These are phyloP conservation scores for Penicillium verhagenii DNA, from an alignment of 495 filamentous ascomycete genomes.

Conservation along the genomic window DNA sequence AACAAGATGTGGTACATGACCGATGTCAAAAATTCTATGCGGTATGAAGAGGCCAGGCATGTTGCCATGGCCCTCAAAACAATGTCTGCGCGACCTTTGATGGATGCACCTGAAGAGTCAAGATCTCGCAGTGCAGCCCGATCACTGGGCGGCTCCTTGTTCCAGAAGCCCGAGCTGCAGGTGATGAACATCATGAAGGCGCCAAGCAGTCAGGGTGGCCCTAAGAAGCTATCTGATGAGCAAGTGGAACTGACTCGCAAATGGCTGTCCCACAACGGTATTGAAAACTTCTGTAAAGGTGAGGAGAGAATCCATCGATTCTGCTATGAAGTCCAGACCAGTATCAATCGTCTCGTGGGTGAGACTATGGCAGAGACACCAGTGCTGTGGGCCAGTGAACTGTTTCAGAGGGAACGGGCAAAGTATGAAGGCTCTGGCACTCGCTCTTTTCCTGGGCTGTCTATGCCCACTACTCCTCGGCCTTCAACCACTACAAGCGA, in stretches of 20 bases:
- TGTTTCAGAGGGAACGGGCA: conserved; percentile 77
- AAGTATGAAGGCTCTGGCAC: conserved; percentile 66
- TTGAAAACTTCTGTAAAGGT: conserved; percentile 94
- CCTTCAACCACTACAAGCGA: conserved; percentile 57
- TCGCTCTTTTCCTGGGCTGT: conserved; percentile 43
- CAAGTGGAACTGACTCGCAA: conserved; percentile 82
- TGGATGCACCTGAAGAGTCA: conserved; percentile 38
- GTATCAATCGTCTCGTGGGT: conserved; percentile 82
- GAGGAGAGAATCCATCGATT: conserved; percentile 96
- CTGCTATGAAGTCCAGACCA: conserved; percentile 84
- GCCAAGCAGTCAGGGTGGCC: conserved; percentile 77
- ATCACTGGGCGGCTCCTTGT: conserved; percentile 57
- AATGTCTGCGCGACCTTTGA: conserved; percentile 61
- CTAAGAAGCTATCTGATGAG: conserved; percentile 94
- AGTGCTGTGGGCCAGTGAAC: conserved; percentile 87
- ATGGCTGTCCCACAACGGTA: conserved; percentile 77
- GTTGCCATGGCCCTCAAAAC: conserved; percentile 84
- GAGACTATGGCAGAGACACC: conserved; percentile 84
- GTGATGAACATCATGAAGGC: conserved; percentile 86
- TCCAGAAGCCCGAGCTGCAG: conserved; percentile 82
- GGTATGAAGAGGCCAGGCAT: conserved; percentile 85
- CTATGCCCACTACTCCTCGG: conserved; percentile 39
- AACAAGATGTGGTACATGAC: conserved; percentile 99
- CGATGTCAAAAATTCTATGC: conserved; percentile 87
- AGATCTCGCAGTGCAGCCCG: conserved; percentile 54